phyloP scores from a whole-genome alignment of 2,329 filamentous ascomycete species.

The Epichloe scottii region DNA sequence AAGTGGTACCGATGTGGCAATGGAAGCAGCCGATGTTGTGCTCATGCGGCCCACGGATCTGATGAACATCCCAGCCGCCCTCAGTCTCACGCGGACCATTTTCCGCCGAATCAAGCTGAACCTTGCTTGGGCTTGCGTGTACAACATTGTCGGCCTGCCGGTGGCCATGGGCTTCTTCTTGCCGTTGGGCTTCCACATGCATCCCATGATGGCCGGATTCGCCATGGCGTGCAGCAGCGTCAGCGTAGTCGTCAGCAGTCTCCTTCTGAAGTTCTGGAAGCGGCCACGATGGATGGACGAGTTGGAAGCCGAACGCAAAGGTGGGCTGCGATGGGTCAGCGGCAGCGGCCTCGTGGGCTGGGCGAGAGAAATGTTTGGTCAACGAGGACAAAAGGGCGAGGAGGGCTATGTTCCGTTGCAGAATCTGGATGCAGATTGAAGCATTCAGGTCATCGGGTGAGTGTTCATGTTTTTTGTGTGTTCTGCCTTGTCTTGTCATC shows the following conservation, averaged over 20 bases:
- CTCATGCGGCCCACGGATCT: constrained; percentile 88
- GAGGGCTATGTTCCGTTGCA: constrained; percentile 49
- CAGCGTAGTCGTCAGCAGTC: constrained; percentile 71
- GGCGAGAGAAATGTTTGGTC: constrained; percentile 26
- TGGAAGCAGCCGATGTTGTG: constrained; percentile 93
- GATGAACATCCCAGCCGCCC: constrained; percentile 79
- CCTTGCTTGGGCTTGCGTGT: constrained; percentile 81
- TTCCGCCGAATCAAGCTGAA: constrained; percentile 92
- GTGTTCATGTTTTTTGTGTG: background rate
- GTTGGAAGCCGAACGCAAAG: constrained; percentile 46
- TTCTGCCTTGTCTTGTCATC: background rate
- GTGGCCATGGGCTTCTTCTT: constrained; percentile 97
- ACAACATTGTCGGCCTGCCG: constrained; percentile 82
- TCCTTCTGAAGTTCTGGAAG: constrained; percentile 78
- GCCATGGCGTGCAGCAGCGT: constrained; percentile 90
- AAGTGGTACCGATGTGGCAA: constrained; percentile 88
- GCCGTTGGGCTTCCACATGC: constrained; percentile 74
- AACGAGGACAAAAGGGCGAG: constrained; percentile 29
- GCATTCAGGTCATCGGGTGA: background rate
- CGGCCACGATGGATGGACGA: constrained; percentile 80
- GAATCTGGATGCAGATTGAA: constrained; percentile 29
- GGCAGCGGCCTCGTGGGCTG: constrained; percentile 31
- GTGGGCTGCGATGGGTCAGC: constrained; percentile 29
- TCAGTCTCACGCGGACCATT: constrained; percentile 71
- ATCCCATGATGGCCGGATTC: constrained; percentile 86